Evolutionary conservation across 2,329 filamentous ascomycete species (phyloP).

Genomic region (Neofusicoccum parvum): DNA sequence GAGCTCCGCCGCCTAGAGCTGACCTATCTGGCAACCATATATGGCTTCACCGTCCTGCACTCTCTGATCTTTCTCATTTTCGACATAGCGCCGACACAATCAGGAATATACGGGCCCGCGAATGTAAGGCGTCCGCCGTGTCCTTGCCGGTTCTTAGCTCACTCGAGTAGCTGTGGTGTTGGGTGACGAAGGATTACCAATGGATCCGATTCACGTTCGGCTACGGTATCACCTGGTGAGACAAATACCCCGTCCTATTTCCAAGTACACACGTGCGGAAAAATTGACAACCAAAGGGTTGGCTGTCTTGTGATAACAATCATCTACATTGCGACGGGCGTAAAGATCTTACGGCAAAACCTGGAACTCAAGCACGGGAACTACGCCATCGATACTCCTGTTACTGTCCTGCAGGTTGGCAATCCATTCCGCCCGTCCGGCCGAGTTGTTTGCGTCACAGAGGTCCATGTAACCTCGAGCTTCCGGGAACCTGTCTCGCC

Average conservation of each 20-base stretch:
- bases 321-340: constrained; percentile 67
- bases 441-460: constrained; percentile 56
- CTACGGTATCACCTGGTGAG: constrained; percentile 70
- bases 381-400: constrained; percentile 24
- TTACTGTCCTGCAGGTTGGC: constrained; percentile 31
- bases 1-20: constrained; percentile 69
- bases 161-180: constrained; percentile 69
- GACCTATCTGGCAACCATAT: constrained; percentile 69
- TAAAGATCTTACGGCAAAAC: constrained; percentile 68
- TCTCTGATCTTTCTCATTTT: constrained; percentile 70
- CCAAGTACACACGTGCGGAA: not conserved
- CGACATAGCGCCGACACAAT: constrained; percentile 47
- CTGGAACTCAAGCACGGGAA: constrained; percentile 48
- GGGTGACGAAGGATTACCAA: constrained; percentile 69
- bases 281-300: constrained; percentile 16
- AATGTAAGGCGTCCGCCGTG: constrained; percentile 45
- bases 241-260: no score
- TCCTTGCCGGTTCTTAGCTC: no score
- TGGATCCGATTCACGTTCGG: constrained; percentile 73
- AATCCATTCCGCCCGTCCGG: constrained; percentile 47
- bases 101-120: constrained; percentile 72
- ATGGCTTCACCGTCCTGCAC: constrained; percentile 71
- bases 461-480: constrained; percentile 59
- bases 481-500: not conserved
- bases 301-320: constrained; percentile 59